A percentile compares a stretch with the other conserved stretches of the same genome.
phyloP scores from a whole-genome alignment of 306 rosid genomes.

The Morella rubra region DNA sequence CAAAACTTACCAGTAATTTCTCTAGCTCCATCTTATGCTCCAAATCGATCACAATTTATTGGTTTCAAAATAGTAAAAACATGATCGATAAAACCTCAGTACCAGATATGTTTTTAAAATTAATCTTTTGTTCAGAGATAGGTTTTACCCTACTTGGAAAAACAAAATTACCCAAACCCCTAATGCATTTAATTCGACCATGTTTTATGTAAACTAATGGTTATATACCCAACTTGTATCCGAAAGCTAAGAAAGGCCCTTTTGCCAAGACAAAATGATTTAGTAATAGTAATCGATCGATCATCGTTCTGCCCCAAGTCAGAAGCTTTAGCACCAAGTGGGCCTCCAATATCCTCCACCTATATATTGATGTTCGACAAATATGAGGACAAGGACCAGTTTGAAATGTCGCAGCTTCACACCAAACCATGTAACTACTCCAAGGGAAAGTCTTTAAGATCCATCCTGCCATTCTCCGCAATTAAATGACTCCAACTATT shows the following conservation, averaged over 20 bases:
- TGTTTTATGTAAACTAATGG: too few species aligned
- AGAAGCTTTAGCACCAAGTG: conserved; percentile 4
- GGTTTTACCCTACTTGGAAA: too few species aligned
- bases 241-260: neutral
- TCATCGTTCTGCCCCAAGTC: neutral
- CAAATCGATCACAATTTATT: neutral
- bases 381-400: conserved; percentile 35
- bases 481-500: conserved; percentile 17
- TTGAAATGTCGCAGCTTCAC: conserved; percentile 37
- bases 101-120: too few species aligned
- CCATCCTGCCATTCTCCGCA: conserved; percentile 5
- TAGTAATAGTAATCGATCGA: neutral
- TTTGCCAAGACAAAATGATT: neutral
- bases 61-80: too few species aligned
- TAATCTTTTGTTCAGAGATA: too few species aligned
- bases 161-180: too few species aligned
- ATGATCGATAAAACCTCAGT: too few species aligned
- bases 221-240: too few species aligned
- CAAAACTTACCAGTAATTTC: too few species aligned
- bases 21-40: too few species aligned
- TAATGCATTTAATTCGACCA: too few species aligned
- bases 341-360: conserved; percentile 12
- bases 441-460: conserved; percentile 17
- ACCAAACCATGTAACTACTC: conserved; percentile 39
- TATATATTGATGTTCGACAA: neutral